A percentile compares a stretch with the other conserved stretches of the same genome.
Conservation (phyloP, 495 filamentous ascomycete species). For the Neurospora intermedia region DNA sequence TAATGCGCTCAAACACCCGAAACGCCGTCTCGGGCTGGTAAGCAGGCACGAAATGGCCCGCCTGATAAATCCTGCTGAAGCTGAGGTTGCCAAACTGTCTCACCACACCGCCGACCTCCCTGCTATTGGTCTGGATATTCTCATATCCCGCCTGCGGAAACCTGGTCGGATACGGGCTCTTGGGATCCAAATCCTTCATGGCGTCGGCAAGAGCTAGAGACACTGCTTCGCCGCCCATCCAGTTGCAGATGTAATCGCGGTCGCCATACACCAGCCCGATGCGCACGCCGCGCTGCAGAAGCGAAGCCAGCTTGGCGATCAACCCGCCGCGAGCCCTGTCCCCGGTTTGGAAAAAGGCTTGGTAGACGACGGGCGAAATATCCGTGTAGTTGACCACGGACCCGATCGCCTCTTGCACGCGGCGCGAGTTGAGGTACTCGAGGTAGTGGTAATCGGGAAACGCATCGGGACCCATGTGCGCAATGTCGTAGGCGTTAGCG, state of each 20-base stretch:
- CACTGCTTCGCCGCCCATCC: constrained; percentile 52
- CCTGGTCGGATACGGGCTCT: constrained; percentile 12
- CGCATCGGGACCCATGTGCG: constrained; percentile 38
- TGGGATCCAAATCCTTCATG: not conserved
- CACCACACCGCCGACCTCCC: constrained; percentile 51
- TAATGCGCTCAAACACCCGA: constrained; percentile 54
- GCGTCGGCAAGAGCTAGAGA: constrained; percentile 41
- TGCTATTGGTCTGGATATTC: constrained; percentile 39
- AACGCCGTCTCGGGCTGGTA: constrained; percentile 59
- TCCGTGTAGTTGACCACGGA: constrained; percentile 58
- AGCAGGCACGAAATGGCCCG: constrained; percentile 61
- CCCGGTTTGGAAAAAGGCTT: constrained; percentile 42
- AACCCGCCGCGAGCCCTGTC: constrained; percentile 40
- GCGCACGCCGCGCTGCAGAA: constrained; percentile 48
- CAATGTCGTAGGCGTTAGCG: constrained; percentile 56
- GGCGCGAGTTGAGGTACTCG: constrained; percentile 53
- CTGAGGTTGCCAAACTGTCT: constrained; percentile 58
- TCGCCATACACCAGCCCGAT: constrained; percentile 60
- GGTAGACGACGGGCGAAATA: constrained; percentile 34
- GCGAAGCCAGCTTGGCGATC: constrained; percentile 38
- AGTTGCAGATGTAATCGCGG: constrained; percentile 59
- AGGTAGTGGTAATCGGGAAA: constrained; percentile 53
- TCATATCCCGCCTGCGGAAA: constrained; percentile 44
- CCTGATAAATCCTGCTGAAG: constrained; percentile 58
- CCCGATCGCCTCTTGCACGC: constrained; percentile 54